Evolutionary conservation across 768 basidiomycete genomes (phyloP).

Genomic region (Boletus speciosus): DNA sequence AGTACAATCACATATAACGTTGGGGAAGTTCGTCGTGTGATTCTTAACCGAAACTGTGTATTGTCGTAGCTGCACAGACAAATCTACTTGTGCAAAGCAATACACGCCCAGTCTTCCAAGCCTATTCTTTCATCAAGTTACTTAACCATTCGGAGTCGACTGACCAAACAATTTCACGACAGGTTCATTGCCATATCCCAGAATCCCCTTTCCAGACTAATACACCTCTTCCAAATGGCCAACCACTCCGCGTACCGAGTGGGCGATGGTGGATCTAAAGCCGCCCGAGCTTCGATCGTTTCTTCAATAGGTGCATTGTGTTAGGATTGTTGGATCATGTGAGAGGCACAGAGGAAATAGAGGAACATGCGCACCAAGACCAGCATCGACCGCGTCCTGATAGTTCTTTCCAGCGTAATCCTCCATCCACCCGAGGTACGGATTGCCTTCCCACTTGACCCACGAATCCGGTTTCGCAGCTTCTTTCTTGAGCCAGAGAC

Average conservation of each 20-base stretch:
- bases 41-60: background rate
- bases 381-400: constrained; percentile 66
- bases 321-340: background rate
- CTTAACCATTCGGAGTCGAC: background rate
- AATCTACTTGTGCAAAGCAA: background rate
- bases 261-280: constrained; percentile 59
- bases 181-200: constrained; percentile 70
- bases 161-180: background rate
- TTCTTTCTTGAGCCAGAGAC: constrained; percentile 72
- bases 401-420: constrained; percentile 74
- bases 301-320: constrained; percentile 39
- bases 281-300: constrained; percentile 66
- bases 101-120: background rate
- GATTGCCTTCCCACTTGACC: constrained; percentile 63
- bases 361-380: constrained; percentile 55
- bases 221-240: constrained; percentile 71
- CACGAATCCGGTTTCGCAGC: constrained; percentile 42
- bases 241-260: constrained; percentile 61
- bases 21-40: background rate
- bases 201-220: constrained; percentile 75
- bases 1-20: background rate
- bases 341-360: background rate
- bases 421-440: constrained; percentile 73
- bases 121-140: too few species aligned
- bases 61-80: background rate